Conservation (phyloP, 2,329 filamentous ascomycete species). For the Exophiala sideris region DNA sequence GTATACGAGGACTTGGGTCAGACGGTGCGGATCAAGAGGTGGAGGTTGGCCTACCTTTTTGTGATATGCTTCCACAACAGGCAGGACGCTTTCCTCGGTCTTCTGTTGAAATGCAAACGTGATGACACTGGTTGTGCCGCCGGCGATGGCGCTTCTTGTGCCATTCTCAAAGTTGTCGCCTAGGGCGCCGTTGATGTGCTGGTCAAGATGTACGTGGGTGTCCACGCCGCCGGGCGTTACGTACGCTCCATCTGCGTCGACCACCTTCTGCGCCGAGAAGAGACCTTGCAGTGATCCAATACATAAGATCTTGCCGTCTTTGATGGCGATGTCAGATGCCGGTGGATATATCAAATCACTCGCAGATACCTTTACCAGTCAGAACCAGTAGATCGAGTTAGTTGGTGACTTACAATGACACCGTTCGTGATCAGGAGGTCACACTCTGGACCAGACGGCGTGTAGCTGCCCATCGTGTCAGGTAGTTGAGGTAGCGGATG, state of each 20-base stretch:
- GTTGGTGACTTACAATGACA: too few species aligned
- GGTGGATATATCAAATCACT: slow-evolving; percentile 12
- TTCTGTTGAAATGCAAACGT: slow-evolving; percentile 55
- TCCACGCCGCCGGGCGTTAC: slow-evolving; percentile 34
- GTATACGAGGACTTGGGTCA: slow-evolving; percentile 26
- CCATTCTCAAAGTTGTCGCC: slow-evolving; percentile 49
- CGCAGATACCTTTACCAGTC: slow-evolving; percentile 4
- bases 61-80: slow-evolving; percentile 48
- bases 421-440: too few species aligned
- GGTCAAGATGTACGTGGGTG: slow-evolving; percentile 12
- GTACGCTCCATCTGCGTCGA: slow-evolving; percentile 40
- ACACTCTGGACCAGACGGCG: slow-evolving; percentile 1
- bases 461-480: slow-evolving; percentile 8
- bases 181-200: slow-evolving; percentile 3
- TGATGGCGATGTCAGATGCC: slow-evolving; percentile 6
- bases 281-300: slow-evolving; percentile 34
- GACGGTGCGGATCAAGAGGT: too few species aligned
- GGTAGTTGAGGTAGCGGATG: neutral
- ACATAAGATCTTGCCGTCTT: slow-evolving; percentile 45
- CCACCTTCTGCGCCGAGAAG: slow-evolving; percentile 35
- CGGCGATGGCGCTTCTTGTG: slow-evolving; percentile 54
- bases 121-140: slow-evolving; percentile 58
- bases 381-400: neutral
- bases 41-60: slow-evolving; percentile 33
- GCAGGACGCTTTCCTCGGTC: slow-evolving; percentile 44